These are phyloP conservation scores for Kalmanozyma brasiliensis DNA, from an alignment of 1,284 basidiomycete species.

Conservation along the genomic window DNA sequence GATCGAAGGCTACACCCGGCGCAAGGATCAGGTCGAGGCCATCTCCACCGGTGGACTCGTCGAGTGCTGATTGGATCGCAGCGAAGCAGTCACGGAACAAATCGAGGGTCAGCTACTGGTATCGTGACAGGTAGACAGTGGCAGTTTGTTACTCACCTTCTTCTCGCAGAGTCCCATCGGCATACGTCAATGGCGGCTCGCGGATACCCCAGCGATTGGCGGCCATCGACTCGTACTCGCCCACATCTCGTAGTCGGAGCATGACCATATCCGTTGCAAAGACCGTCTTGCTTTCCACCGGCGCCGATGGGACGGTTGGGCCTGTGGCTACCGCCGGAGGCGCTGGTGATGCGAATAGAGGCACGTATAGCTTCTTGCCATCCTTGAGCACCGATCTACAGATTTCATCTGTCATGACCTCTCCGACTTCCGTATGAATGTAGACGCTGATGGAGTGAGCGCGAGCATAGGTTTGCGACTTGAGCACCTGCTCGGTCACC, in stretches of 20 bases:
- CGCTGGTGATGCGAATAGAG: slow-evolving; percentile 64
- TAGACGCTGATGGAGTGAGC: slow-evolving; percentile 66
- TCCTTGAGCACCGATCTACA: slow-evolving; percentile 61
- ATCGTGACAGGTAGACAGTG: neutral
- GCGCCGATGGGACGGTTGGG: slow-evolving; percentile 25
- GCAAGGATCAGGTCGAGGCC: slow-evolving; percentile 69
- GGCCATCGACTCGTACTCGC: slow-evolving; percentile 63
- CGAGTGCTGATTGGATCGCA: slow-evolving; percentile 51
- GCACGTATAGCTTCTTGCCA: slow-evolving; percentile 68
- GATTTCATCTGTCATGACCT: slow-evolving; percentile 67
- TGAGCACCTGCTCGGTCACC: slow-evolving; percentile 59
- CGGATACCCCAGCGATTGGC: slow-evolving; percentile 69
- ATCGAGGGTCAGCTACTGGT: neutral
- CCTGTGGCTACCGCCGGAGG: slow-evolving; percentile 32
- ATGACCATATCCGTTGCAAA: slow-evolving; percentile 68
- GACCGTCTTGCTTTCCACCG: slow-evolving; percentile 19
- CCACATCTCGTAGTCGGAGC: slow-evolving; percentile 61
- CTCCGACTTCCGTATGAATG: slow-evolving; percentile 66
- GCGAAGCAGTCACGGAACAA: too few species aligned
- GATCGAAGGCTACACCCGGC: slow-evolving; percentile 69
- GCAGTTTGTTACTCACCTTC: slow-evolving; percentile 23
- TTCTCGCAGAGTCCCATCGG: slow-evolving; percentile 47
- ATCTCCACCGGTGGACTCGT: slow-evolving; percentile 51
- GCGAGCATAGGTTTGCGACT: slow-evolving; percentile 57
- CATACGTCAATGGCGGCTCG: slow-evolving; percentile 63